Conservation (phyloP, 208 protist species). For the Trypanosoma lewisi region DNA sequence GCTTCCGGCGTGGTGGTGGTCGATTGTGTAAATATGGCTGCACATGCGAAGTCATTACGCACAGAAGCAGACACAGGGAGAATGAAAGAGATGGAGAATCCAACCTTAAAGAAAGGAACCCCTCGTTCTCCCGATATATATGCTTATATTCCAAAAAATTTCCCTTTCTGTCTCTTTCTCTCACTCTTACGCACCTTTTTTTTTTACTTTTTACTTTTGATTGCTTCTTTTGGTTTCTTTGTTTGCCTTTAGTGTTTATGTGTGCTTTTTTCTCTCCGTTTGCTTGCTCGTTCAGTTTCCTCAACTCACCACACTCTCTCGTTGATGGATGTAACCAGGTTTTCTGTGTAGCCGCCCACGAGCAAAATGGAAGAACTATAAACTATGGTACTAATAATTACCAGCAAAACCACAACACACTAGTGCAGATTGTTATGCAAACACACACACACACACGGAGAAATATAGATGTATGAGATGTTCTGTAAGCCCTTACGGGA, state of each 20-base stretch:
- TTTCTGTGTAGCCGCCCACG: no score
- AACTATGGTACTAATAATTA: no score
- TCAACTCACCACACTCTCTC: background rate
- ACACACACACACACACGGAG: no score
- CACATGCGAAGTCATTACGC: conserved; percentile 1
- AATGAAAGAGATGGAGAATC: no score
- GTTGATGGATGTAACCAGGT: no score
- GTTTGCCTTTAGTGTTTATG: no score
- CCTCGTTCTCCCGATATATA: background rate
- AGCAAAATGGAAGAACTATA: no score
- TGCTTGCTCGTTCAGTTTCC: background rate
- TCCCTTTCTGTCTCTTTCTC: background rate
- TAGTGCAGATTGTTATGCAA: no score
- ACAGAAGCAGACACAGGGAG: no score
- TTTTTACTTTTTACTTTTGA: background rate
- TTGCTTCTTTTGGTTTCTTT: background rate
- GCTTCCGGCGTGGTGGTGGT: conserved; percentile 3
- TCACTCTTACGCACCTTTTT: background rate
- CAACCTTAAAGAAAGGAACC: background rate
- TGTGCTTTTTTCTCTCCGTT: background rate
- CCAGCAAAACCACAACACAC: no score
- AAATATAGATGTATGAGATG: no score
- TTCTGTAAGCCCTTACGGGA: no score
- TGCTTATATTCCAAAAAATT: background rate
- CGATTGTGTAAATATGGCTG: background rate